Conservation (phyloP, 148 eudicot species). For the Rhododendron molle region DNA sequence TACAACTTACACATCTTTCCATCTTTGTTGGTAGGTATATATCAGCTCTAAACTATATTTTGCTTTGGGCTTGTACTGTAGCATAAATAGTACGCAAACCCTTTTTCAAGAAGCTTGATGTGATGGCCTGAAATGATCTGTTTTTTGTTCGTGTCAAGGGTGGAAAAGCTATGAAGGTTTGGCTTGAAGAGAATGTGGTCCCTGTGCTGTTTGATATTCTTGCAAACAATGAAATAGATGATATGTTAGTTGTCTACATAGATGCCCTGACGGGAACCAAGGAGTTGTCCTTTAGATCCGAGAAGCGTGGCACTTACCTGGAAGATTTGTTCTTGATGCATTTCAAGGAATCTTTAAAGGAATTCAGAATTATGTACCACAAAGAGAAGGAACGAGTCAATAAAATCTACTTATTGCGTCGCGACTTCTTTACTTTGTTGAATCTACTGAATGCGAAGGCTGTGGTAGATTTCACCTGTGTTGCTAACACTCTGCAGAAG, state of each 20-base stretch:
- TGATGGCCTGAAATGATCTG: neutral
- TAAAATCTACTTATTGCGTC: neutral
- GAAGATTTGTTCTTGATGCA: neutral
- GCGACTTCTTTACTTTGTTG: neutral
- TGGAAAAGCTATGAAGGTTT: neutral
- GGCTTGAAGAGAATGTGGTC: neutral
- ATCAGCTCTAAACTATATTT: too few species aligned
- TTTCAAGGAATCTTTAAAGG: constrained; percentile 5
- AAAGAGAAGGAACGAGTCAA: constrained; percentile 7
- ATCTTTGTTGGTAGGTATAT: too few species aligned
- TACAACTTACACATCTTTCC: too few species aligned
- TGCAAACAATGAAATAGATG: neutral
- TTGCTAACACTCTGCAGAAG: neutral
- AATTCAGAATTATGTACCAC: neutral
- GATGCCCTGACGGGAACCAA: neutral
- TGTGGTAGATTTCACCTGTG: neutral
- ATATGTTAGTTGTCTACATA: neutral
- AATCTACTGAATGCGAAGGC: neutral
- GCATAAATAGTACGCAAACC: neutral
- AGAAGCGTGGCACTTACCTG: neutral
- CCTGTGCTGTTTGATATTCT: neutral
- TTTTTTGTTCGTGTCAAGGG: neutral
- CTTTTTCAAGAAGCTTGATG: neutral
- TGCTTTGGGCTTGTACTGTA: too few species aligned
- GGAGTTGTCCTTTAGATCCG: constrained; percentile 1